Evolutionary conservation across 75 land plant genomes (phyloP), one percentile per base, ranked within the genome.

Genomic region (Selaginella tamariscina): DNA sequence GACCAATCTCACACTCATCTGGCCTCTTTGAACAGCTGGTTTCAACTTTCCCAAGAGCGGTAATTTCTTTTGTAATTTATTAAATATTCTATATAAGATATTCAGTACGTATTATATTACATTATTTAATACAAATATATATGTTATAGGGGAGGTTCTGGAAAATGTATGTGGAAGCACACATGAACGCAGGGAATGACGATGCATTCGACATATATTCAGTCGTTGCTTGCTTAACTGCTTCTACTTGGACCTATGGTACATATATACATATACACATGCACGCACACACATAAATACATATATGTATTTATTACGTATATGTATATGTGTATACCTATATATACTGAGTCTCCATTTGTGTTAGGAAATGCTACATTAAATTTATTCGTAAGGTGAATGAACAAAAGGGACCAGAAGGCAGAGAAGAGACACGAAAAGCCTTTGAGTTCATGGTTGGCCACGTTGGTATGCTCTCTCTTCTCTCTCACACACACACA

Each of bases 161-260:
- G 99, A 90, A 82, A 78, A 78, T 77, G 57, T 95, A 86, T 77
- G 93, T 86, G 68, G 99, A 95, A 77, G 92, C 97, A n/a, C 74
- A 88, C 33, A 88, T 95, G 83, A 77, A 75, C 55, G 83, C 80
- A 32, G 84, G 85, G 67, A 92, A 95, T 83, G 93, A 91, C 67
- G 99, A 90, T 74, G 97, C 89, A 31, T 85, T 31, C 91, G 80
- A 70, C 89, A 82, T 54, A 86, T 95, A 32, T 95, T 95, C 69
- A 95, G 97, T 39, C 84, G 97, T 1, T 95, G 97, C 65, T 65
- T 95, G 54, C 80, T 95, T 30, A 86, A 68, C 54, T 95, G 99
- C 69, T 84, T 82, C 29, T 84, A 88, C 56, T 73, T 95, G 62
- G 81, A 85, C 32, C 80, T 95, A 2, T 95, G 99, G 99, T 95